These are phyloP conservation scores for Penicillium cinerascens DNA, from an alignment of 495 filamentous ascomycete genomes.

Conservation along the genomic window DNA sequence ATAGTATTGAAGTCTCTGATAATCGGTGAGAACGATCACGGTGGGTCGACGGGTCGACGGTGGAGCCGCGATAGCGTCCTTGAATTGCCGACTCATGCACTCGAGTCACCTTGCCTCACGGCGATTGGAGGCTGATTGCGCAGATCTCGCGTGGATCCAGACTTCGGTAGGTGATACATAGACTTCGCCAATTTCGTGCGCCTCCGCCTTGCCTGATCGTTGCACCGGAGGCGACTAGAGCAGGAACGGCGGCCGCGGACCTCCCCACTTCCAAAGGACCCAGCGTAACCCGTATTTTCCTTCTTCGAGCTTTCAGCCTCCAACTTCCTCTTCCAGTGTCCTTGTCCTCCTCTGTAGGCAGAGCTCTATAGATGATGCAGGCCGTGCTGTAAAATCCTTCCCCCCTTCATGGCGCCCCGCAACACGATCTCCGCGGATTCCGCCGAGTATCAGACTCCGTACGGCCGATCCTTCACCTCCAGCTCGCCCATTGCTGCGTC, in stretches of 20 bases:
- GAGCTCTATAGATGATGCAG: slow-evolving; percentile 14
- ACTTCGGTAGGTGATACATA: background rate
- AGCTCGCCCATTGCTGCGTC: slow-evolving; percentile 63
- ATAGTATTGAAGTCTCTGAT: background rate
- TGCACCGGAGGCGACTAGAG: background rate
- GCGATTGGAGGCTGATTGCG: background rate
- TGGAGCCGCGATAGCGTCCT: background rate
- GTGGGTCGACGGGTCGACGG: background rate
- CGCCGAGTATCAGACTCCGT: slow-evolving; percentile 22
- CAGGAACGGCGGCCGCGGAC: background rate
- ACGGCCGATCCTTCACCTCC: slow-evolving; percentile 46
- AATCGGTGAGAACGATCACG: background rate
- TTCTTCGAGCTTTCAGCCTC: slow-evolving; percentile 1
- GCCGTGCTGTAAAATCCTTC: slow-evolving; percentile 2
- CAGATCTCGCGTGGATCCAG: background rate
- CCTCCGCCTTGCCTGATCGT: background rate
- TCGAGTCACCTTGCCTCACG: no score
- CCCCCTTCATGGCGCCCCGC: slow-evolving; percentile 18
- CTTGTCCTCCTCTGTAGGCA: background rate
- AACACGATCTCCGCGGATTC: slow-evolving; percentile 21
- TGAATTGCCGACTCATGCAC: background rate
- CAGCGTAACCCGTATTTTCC: slow-evolving; percentile 4
- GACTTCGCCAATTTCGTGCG: no score
- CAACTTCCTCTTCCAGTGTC: slow-evolving; percentile 2
- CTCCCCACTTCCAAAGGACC: slow-evolving; percentile 2